Base-by-base conservation (phyloP, 192 early-diverging fungal genomes). In the Chytriomyces sp. region DNA sequence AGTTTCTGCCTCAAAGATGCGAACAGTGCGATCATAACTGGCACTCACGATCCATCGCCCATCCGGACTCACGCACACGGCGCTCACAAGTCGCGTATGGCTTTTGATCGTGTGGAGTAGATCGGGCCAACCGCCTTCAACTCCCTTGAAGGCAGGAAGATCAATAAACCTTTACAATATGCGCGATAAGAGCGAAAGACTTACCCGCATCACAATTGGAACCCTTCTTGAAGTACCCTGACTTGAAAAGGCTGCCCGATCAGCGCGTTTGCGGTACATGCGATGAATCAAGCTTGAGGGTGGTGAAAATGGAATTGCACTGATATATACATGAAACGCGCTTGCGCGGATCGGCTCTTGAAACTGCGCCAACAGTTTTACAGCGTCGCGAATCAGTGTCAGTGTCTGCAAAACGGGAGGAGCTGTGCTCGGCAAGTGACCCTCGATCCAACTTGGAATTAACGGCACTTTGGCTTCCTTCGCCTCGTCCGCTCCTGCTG, bases 121-220 rank as follows among this genome's bases (percentile, higher is more conserved):
- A 49, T 49, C 44, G 1, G 44, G 44, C 44, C 44, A 49, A 14
- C 17, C 22, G 14, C 22, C 44, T 14, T 22, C 14, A 49, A 49
- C 44, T n/a, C 44, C 44, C n/a, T n/a, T n/a, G n/a, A n/a, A n/a
- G n/a, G n/a, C n/a, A n/a, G n/a, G n/a, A n/a, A n/a, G n/a, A n/a
- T n/a, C n/a, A n/a, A n/a, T n/a, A n/a, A n/a, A n/a, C n/a, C n/a
- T n/a, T n/a, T n/a, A n/a, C n/a, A n/a, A n/a, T n/a, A n/a, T n/a
- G n/a, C n/a, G n/a, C n/a, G n/a, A n/a, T n/a, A n/a, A n/a, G n/a
- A n/a, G n/a, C n/a, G n/a, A n/a, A n/a, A n/a, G n/a, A n/a, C n/a
- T n/a, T n/a, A n/a, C n/a, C 67, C 74, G n/a, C 64, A 75, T 71
- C 5, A 75, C 74, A 22, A 68, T 69, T 28, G 74, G 74, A 37